These are phyloP conservation scores for Mariannaea elegans DNA, from an alignment of 2,329 filamentous ascomycete genomes.

Conservation along the genomic window DNA sequence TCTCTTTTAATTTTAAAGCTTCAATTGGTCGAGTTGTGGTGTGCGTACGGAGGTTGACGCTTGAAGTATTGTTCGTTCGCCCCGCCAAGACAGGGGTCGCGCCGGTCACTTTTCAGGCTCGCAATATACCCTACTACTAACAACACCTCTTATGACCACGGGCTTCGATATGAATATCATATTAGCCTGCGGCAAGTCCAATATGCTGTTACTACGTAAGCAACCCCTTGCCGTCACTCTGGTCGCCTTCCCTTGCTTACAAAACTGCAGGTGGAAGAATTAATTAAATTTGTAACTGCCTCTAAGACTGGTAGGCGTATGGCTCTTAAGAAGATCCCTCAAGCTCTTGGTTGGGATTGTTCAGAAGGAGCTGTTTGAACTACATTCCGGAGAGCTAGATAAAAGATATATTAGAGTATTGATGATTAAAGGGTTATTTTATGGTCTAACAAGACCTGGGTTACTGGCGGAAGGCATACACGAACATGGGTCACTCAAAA, in stretches of 20 bases:
- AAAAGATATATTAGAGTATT: conserved; percentile 6
- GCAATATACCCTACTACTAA: too few relatives aligned
- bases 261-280: conserved; percentile 1
- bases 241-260: conserved; percentile 1
- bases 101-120: too few relatives aligned
- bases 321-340: conserved; percentile 9
- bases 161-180: not conserved
- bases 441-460: not conserved
- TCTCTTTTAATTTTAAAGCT: too few relatives aligned
- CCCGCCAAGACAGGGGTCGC: too few relatives aligned
- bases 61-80: not conserved
- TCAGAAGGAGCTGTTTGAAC: conserved; percentile 10
- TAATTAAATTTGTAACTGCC: conserved; percentile 24
- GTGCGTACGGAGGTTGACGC: not conserved
- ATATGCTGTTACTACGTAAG: not conserved
- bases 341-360: conserved; percentile 15
- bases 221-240: not conserved
- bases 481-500: not conserved
- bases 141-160: too few relatives aligned
- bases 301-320: conserved; percentile 22
- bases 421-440: not conserved
- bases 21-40: too few relatives aligned
- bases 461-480: not conserved
- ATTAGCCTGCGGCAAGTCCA: too few relatives aligned
- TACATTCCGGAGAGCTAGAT: conserved; percentile 22